Conservation (phyloP, 768 basidiomycete species). For the Tricholoma furcatifolium region DNA sequence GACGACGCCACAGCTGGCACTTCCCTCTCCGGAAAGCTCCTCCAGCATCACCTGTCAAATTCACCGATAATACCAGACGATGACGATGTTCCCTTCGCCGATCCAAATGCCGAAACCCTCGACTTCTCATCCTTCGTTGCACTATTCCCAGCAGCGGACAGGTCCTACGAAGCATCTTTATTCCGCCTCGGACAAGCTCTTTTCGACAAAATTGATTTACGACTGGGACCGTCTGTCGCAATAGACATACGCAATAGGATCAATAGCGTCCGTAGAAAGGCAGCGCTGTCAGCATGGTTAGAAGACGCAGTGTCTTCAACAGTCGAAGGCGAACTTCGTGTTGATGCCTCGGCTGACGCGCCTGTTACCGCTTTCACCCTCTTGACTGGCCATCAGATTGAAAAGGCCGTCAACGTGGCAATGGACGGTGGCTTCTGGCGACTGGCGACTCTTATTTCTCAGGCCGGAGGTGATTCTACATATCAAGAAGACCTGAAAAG, state of each 20-base stretch:
- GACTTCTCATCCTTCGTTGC: constrained; percentile 77
- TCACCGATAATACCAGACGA: constrained; percentile 73
- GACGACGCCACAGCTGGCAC: constrained; percentile 29
- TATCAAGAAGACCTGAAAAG: constrained; percentile 71
- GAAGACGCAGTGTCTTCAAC: constrained; percentile 64
- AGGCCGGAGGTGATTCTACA: constrained; percentile 74
- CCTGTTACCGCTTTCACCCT: constrained; percentile 67
- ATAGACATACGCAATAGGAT: constrained; percentile 65
- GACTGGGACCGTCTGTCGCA: constrained; percentile 50
- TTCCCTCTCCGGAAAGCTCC: constrained; percentile 54
- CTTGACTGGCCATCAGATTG: constrained; percentile 87
- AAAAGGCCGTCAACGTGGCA: constrained; percentile 74
- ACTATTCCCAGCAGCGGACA: constrained; percentile 70
- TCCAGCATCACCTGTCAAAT: constrained; percentile 75
- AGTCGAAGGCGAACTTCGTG: constrained; percentile 67
- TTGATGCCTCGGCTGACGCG: constrained; percentile 36
- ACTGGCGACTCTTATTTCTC: constrained; percentile 86
- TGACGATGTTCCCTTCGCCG: constrained; percentile 66
- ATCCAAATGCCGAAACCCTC: constrained; percentile 55
- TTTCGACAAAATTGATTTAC: constrained; percentile 81
- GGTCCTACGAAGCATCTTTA: constrained; percentile 70
- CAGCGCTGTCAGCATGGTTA: constrained; percentile 83
- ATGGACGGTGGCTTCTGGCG: constrained; percentile 76
- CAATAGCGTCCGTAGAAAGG: constrained; percentile 65
- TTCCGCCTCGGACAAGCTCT: constrained; percentile 89